phyloP scores from a whole-genome alignment of 1,284 basidiomycete species.

The Fomitopsis schrenkii region DNA sequence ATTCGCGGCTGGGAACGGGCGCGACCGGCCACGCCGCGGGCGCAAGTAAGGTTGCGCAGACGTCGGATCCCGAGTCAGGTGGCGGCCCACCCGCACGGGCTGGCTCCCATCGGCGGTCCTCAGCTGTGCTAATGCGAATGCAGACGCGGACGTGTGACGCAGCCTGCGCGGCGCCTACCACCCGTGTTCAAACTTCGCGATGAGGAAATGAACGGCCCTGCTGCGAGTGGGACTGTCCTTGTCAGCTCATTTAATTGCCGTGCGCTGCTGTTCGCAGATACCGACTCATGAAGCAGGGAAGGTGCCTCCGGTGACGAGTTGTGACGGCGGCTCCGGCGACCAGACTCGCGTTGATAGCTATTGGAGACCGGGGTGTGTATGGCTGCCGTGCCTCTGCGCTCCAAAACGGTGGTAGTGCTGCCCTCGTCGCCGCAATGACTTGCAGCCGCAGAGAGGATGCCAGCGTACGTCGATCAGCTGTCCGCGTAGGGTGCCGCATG shows the following conservation, averaged over 20 bases:
- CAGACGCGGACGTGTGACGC: neutral
- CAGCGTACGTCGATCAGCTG: conserved; percentile 2
- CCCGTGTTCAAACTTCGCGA: neutral
- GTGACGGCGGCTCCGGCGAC: neutral
- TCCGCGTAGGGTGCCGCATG: conserved; percentile 4
- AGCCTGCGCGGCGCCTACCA: neutral
- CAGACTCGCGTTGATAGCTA: neutral
- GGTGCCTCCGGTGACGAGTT: neutral
- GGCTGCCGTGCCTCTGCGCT: neutral
- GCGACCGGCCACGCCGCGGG: neutral
- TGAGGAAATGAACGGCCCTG: neutral
- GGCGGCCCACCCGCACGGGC: neutral
- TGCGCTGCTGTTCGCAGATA: conserved; percentile 3
- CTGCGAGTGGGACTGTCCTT: neutral
- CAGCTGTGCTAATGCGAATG: neutral
- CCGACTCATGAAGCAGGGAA: neutral
- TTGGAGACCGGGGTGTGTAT: neutral
- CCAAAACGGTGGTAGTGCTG: neutral
- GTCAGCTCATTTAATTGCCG: neutral
- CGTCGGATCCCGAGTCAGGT: neutral
- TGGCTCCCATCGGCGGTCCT: neutral
- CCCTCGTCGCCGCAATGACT: neutral
- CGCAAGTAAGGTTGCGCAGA: neutral
- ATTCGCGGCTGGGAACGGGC: neutral
- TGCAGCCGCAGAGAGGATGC: neutral